A percentile compares a stretch with the other conserved stretches of the same genome.
These are phyloP conservation scores for Arctium lappa DNA, from an alignment of 129 eudicot genomes.

Conservation along the genomic window DNA sequence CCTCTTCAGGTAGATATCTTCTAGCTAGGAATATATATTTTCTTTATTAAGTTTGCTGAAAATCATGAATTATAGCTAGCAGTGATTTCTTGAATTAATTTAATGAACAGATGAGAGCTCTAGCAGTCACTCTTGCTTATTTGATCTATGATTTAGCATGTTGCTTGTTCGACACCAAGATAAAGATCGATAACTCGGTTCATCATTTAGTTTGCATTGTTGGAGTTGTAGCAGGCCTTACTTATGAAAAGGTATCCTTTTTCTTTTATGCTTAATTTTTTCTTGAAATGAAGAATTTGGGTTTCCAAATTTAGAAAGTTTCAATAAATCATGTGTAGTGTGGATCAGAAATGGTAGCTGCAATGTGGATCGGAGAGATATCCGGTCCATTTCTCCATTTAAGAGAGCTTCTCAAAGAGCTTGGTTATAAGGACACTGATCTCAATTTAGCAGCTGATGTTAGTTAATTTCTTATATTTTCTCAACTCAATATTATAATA, in stretches of 20 bases:
- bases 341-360: constrained; percentile 93
- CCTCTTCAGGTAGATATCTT: constrained; percentile 54
- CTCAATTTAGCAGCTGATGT: constrained; percentile 91
- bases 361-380: constrained; percentile 77
- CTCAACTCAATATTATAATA: neutral
- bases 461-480: constrained; percentile 19
- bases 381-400: constrained; percentile 90
- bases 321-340: constrained; percentile 41
- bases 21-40: neutral
- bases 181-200: constrained; percentile 65
- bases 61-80: neutral
- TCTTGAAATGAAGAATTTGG: neutral
- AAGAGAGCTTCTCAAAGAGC: constrained; percentile 89
- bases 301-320: constrained; percentile 7
- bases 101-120: constrained; percentile 58
- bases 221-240: constrained; percentile 76
- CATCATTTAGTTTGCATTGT: constrained; percentile 87
- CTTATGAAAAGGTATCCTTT: constrained; percentile 66
- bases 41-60: neutral
- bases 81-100: neutral
- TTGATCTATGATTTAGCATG: constrained; percentile 74
- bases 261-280: neutral
- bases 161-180: constrained; percentile 52
- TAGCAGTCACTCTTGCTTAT: constrained; percentile 60
- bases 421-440: constrained; percentile 70